phyloP scores from a whole-genome alignment of 495 filamentous ascomycete species.

The Neurospora pannonica region DNA sequence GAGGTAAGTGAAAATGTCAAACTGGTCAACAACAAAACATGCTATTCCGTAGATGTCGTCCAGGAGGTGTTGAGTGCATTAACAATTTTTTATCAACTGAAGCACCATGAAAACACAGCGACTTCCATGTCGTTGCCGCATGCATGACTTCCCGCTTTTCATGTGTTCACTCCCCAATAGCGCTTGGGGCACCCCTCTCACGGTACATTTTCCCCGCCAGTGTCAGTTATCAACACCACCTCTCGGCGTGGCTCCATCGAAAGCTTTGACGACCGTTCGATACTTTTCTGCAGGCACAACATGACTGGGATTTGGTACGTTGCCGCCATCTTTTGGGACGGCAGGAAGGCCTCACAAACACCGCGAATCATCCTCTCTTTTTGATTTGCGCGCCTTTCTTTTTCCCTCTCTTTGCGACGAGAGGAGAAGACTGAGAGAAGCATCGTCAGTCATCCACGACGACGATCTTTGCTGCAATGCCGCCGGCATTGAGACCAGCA shows the following conservation, averaged over 20 bases:
- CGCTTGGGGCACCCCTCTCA: background rate
- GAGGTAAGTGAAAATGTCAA: background rate
- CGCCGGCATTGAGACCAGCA: constrained; percentile 25
- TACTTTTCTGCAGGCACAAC: background rate
- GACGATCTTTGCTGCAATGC: constrained; percentile 16
- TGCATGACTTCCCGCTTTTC: background rate
- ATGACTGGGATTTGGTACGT: background rate
- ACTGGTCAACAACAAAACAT: background rate
- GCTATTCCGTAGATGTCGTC: background rate
- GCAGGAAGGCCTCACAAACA: background rate
- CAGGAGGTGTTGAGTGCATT: background rate
- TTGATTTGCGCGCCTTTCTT: background rate
- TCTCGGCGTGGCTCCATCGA: constrained; percentile 8
- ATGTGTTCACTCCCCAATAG: background rate
- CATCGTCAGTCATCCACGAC: background rate
- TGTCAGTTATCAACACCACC: too few relatives aligned
- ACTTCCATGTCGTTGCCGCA: background rate
- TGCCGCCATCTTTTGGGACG: background rate
- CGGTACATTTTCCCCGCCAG: background rate
- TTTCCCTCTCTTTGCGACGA: background rate
- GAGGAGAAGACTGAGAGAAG: background rate
- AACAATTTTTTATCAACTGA: background rate
- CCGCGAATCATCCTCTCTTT: background rate
- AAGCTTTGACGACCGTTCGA: constrained; percentile 2
- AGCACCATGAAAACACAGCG: background rate